Evolutionary conservation across 306 rosid genomes (phyloP), one percentile per base, ranked within the genome.

Genomic region (Quercus dentata): DNA sequence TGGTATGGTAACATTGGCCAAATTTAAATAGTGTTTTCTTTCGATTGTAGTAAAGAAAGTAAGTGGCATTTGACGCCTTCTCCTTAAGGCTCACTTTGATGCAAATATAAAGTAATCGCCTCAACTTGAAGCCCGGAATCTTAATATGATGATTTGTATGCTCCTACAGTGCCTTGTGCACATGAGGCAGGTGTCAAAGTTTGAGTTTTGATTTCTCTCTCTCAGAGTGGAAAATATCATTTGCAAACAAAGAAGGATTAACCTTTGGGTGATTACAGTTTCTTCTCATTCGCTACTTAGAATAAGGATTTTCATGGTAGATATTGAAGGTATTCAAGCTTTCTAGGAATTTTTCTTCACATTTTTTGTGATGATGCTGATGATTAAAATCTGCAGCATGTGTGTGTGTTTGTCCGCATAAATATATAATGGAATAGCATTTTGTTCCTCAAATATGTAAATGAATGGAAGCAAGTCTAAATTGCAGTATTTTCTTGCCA

Each of bases 1-100:
- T 76, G 86, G 99, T 96, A 90, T 54, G 85, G 46, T 58, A 17
- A 74, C 82, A 81, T 71, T 55, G 59, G 41, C n/a, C 76, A 41
- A 41, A 41, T 78, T 72, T 77, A 46, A 51, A 7, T 35, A 8
- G 33, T 64, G 31, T 30, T 63, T 55, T n/a, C 71, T 79, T 75
- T 44, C 46, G 27, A 35, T 71, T 46, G 58, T 74, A 25, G 33
- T 14, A 23, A 27, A 71, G 52, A 67, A 67, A 9, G 41, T 28
- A 27, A 33, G 27, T 4, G 72, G 72, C 6, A 35, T 35, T 67
- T 33, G 72, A 8, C 35, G 72, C 51, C 19, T 35, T 35, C 23
- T 33, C 72, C 25, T 6, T 67, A 18, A 67, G 5, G 52, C 51
- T 67, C 46, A 33, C 27, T 33, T 67, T 18, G 51, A 67, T 31